Conservation (phyloP, 140 eudicot genomes). For the Oenanthe javanica region DNA sequence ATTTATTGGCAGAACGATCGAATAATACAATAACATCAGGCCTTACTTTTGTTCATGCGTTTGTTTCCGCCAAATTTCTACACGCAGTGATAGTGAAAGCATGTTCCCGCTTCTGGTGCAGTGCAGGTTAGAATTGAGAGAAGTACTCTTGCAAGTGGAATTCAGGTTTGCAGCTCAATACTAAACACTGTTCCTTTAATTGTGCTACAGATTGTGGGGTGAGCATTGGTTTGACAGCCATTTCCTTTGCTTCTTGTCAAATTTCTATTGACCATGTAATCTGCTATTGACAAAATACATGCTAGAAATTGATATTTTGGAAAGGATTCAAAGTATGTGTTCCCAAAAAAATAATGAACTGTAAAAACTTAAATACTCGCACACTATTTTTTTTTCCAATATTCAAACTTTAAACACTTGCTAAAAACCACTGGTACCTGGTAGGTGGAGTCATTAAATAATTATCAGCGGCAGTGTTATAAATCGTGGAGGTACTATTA, state of each 20-base stretch:
- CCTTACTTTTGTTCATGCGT: constrained; percentile 26
- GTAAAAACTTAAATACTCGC: no score
- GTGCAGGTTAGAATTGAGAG: constrained; percentile 61
- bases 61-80: constrained; percentile 47
- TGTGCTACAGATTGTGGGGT: no score
- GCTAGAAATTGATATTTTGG: no score
- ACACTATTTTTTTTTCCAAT: no score
- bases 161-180: constrained; percentile 74
- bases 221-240: constrained; percentile 37
- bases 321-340: not conserved
- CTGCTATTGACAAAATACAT: no score
- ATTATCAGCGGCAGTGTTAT: not conserved
- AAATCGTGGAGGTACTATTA: not conserved
- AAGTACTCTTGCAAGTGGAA: constrained; percentile 83
- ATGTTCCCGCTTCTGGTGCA: constrained; percentile 70
- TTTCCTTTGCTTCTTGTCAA: not conserved
- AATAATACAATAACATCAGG: constrained; percentile 53
- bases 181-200: no score
- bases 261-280: no score
- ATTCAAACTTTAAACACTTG: not conserved
- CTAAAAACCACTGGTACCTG: not conserved
- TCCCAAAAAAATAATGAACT: no score
- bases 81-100: constrained; percentile 41
- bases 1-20: constrained; percentile 60
- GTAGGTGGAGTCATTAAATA: no score